Evolutionary conservation across 257 asterid genomes (phyloP).

Genomic region (Capsicum pubescens): DNA sequence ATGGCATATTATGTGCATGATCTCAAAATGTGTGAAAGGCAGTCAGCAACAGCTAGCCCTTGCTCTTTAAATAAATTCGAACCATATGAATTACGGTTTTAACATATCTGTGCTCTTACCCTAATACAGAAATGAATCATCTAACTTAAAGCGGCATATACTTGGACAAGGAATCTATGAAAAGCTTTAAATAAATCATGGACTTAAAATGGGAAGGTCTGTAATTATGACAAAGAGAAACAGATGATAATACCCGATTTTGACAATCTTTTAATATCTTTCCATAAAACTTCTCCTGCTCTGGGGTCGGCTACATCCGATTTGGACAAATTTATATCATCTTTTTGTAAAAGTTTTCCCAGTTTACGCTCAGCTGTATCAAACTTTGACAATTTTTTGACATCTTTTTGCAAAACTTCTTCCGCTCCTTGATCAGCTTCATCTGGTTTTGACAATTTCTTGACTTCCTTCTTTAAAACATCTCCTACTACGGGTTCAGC

Average conservation of each 20-base stretch:
- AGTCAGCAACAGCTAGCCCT: background rate
- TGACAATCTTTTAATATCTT: conserved; percentile 55
- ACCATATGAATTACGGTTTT: background rate
- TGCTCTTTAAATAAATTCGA: background rate
- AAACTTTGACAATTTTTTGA: conserved; percentile 15
- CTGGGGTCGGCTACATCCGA: conserved; percentile 43
- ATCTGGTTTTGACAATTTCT: conserved; percentile 68
- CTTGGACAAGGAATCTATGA: background rate
- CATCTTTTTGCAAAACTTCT: conserved; percentile 66
- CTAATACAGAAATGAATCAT: conserved; percentile 22
- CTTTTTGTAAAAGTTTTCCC: conserved; percentile 45
- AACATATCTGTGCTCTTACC: background rate
- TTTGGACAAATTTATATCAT: conserved; percentile 54
- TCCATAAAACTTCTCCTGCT: conserved; percentile 53
- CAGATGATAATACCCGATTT: conserved; percentile 52
- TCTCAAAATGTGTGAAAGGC: background rate
- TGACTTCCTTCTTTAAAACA: conserved; percentile 59
- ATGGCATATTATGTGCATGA: background rate
- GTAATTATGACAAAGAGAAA: conserved; percentile 24
- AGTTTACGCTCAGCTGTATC: conserved; percentile 34
- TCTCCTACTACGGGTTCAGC: conserved; percentile 46
- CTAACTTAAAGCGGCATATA: background rate
- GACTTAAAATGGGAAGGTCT: conserved; percentile 21
- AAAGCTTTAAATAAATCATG: conserved; percentile 23
- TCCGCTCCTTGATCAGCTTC: conserved; percentile 39